Percentiles rank a stretch among this genome's conserved stretches.
Evolutionary conservation across 345 rosid genomes (phyloP).

Genomic region (Theobroma cacao): DNA sequence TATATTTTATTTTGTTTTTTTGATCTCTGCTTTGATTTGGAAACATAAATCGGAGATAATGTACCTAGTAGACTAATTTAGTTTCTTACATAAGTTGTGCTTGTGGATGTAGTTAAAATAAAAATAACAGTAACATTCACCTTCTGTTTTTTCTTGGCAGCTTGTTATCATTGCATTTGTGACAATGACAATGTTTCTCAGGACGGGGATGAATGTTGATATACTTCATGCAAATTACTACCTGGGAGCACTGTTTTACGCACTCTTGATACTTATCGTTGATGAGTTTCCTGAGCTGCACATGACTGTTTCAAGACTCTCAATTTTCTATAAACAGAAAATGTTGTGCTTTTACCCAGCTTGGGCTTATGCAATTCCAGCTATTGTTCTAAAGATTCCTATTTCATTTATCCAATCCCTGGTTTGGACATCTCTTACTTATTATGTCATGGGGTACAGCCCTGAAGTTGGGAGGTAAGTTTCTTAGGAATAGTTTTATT

Average conservation of each 20-base stretch:
- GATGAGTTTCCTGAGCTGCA: constrained; percentile 53
- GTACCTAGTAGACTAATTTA: too few species aligned
- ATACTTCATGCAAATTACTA: constrained; percentile 45
- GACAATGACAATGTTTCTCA: constrained; percentile 53
- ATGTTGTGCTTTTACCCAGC: constrained; percentile 59
- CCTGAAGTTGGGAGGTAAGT: constrained; percentile 66
- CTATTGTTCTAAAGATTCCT: constrained; percentile 49
- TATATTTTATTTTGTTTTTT: not conserved
- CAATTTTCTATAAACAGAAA: constrained; percentile 59
- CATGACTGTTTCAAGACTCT: constrained; percentile 48
- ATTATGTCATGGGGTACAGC: constrained; percentile 74
- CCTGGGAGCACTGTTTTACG: constrained; percentile 49
- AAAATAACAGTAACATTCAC: not conserved
- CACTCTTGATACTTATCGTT: constrained; percentile 38
- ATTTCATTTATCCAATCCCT: constrained; percentile 48
- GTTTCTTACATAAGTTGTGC: too few species aligned
- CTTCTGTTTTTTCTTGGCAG: constrained; percentile 26
- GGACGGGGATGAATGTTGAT: constrained; percentile 46
- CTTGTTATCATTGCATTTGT: constrained; percentile 43
- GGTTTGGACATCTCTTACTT: constrained; percentile 65
- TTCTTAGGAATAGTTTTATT: not conserved
- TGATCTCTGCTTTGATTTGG: not conserved
- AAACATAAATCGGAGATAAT: not conserved
- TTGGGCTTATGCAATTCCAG: constrained; percentile 68
- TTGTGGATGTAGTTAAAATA: too few species aligned